Evolutionary conservation across 768 basidiomycete genomes (phyloP).

Genomic region (Lyophyllum atratum): DNA sequence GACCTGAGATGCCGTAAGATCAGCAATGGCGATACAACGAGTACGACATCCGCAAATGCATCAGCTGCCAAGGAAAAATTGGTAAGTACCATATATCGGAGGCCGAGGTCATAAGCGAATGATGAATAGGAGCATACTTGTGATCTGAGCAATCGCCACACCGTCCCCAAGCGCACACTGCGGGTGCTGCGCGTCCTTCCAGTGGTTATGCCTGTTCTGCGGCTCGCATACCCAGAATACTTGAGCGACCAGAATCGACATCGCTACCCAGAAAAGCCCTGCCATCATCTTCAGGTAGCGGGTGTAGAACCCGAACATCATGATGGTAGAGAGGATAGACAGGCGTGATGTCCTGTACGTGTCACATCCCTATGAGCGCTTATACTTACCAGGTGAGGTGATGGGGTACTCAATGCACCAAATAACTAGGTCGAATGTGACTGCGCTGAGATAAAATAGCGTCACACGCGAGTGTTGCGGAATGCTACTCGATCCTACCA

Average conservation of each 20-base stretch:
- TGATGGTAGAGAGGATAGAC: slow-evolving; percentile 1
- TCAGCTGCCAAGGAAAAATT: neutral
- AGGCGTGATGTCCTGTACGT: slow-evolving; percentile 3
- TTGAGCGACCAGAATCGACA: neutral
- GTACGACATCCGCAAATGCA: slow-evolving; percentile 11
- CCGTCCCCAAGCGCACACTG: slow-evolving; percentile 5
- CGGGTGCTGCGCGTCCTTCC: slow-evolving; percentile 4
- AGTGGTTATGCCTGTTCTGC: slow-evolving; percentile 5
- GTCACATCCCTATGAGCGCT: neutral
- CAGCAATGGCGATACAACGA: slow-evolving; percentile 1
- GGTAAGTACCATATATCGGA: no score
- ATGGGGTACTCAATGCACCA: neutral
- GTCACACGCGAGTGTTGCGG: slow-evolving; percentile 1
- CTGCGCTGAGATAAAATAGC: slow-evolving; percentile 1
- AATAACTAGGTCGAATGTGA: slow-evolving; percentile 1
- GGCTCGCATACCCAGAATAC: slow-evolving; percentile 10
- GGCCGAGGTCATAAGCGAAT: neutral
- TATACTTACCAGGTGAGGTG: neutral
- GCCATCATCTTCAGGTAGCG: neutral
- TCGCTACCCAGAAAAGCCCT: neutral
- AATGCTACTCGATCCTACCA: neutral
- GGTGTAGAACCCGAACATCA: slow-evolving; percentile 1
- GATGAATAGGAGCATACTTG: neutral
- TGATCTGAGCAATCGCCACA: slow-evolving; percentile 6
- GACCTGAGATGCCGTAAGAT: slow-evolving; percentile 10